Base-by-base conservation (phyloP, 2,329 filamentous ascomycete genomes). In the Scedosporium boydii region DNA sequence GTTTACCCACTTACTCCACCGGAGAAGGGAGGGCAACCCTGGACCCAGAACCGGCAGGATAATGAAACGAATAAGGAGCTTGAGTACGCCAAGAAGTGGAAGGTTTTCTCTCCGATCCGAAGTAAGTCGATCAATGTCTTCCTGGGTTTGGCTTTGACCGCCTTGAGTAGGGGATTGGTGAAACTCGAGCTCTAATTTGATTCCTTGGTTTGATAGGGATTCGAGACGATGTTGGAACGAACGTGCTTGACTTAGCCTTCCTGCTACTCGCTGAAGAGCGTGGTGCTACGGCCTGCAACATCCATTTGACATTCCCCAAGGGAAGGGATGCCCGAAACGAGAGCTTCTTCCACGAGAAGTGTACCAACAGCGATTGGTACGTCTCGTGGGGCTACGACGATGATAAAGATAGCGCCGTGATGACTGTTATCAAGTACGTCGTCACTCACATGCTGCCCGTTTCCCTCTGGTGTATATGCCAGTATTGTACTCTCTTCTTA, bases 311-410 rank as follows among this genome's bases (percentile, higher is more conserved):
- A 16, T 53, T 10, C 26, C 59, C 44, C 18, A 61, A 65, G 4
- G 51, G 51, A 1, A 38, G 62, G 0, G 63, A 69, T 4, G 65
- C 68, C 4, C 64, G 63, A 23, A 63, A 65, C 6, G 68, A 65
- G 1, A 70, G 69, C 41, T 73, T 71, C 63, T 66, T 63, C 53
- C 41, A 66, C 14, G 55, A 67, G 26, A 58, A 60, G 2, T 74
- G 72, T 56, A 41, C 59, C 26, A 61, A 66, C 38, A 67, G 65
- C n/a, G 66, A 66, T n/a, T 72, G 70, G 68, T 63, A 62, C 3
- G 58, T 70, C 6, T 74, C 71, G 0, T 74, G 70, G 71, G 72
- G 72, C 1, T 72, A 75, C 64, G 66, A 69, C 21, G 48, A 63
- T 6, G 62, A 66, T 21, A 67, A 67, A 0, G 72, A 73, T 38